phyloP scores from a whole-genome alignment of 805 yeast species.

The Sugiyamaella smithiae region DNA sequence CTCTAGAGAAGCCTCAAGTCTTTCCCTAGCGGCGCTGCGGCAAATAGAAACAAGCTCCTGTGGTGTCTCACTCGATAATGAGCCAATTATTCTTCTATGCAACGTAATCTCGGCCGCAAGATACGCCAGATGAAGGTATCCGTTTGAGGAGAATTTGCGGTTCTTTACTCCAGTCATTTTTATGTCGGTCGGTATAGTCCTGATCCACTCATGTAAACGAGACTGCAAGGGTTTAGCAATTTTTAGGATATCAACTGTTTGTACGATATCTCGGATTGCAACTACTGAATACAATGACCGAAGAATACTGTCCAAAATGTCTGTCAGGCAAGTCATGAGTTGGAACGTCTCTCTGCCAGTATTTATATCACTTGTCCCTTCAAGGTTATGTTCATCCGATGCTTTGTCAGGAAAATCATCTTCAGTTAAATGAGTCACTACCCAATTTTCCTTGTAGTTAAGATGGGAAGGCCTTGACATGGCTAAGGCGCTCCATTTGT shows the following conservation, averaged over 20 bases:
- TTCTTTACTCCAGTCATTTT: background rate
- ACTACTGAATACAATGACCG: background rate
- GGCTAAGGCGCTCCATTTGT: slow-evolving; percentile 21
- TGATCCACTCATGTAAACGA: background rate
- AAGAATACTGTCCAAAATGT: background rate
- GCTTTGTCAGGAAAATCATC: slow-evolving; percentile 10
- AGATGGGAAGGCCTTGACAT: slow-evolving; percentile 1
- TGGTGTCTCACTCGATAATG: background rate
- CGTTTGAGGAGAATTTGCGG: slow-evolving; percentile 1
- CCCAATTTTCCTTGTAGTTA: background rate
- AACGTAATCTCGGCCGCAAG: slow-evolving; percentile 1
- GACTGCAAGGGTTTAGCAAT: slow-evolving; percentile 1
- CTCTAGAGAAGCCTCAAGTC: background rate
- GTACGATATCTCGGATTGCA: background rate
- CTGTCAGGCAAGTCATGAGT: background rate
- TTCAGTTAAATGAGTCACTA: background rate
- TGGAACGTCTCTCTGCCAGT: slow-evolving; percentile 5
- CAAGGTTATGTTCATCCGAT: slow-evolving; percentile 10
- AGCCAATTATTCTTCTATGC: background rate
- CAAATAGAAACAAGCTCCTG: background rate
- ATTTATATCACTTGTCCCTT: slow-evolving; percentile 14
- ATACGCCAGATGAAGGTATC: slow-evolving; percentile 3
- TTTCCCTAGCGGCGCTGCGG: background rate
- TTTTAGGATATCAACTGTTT: background rate
- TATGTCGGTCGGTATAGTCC: background rate